Evolutionary conservation across 345 rosid species (phyloP), one percentile per base, ranked within the genome.

Genomic region (Punica granatum): DNA sequence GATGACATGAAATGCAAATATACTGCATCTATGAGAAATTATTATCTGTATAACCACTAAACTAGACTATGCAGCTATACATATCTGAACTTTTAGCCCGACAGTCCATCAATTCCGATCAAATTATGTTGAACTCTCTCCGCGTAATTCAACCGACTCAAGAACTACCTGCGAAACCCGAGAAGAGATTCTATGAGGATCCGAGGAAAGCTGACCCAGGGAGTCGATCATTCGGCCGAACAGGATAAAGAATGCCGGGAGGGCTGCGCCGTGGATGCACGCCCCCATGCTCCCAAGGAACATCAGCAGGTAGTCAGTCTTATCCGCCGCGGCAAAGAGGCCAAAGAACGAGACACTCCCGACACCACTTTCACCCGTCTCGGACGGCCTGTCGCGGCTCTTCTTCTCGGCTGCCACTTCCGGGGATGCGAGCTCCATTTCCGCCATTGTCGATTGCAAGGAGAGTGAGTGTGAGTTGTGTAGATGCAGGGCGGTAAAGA

Each of bases 141-240:
- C n/a, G n/a, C n/a, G n/a, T n/a, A n/a, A n/a, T n/a, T n/a, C n/a
- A n/a, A n/a, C n/a, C n/a, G 62, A 26, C 26, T 19, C 58, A 16
- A 4, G 26, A 65, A 28, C 54, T 72, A 91, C 96, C 92, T 87
- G 70, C 31, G 92, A 81, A 72, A 88, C 79, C 2, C 70, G 75
- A 18, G 89, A 78, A 72, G 90, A 81, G 72, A 85, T 36, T 56
- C 49, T 62, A 13, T 73, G 83, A 72, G 91, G 82, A 76, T 88
- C 58, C 6, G 80, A 72, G 69, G 85, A 84, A 34, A 85, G 69
- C 66, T 74, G 77, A 2, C 96, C 97, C 4, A 91, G 77, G 68
- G 96, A 85, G 77, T 87, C 85, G 21, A 91, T 72, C 92, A 89
- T 74, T 35, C 72, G 79, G 44, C 89, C 93, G 13, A 89, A 87